Base-by-base conservation (phyloP, 306 rosid genomes). In the Ammopiptanthus mongolicus region DNA sequence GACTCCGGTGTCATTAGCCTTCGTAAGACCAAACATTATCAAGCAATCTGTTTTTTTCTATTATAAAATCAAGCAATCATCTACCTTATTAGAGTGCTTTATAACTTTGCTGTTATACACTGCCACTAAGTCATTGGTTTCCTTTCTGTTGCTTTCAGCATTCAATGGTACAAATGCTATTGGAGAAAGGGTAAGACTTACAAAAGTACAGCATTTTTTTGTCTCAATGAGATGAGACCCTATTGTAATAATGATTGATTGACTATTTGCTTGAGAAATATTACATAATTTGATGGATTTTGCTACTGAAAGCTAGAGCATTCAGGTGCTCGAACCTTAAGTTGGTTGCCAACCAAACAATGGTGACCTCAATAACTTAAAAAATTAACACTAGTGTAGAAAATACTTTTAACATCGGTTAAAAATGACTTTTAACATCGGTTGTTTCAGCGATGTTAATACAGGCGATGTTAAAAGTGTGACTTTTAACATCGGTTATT, bases 1-100 rank as follows among this genome's bases (percentile, higher is more conserved):
- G 98, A 95, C 52, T 85, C 99, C 2, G 98, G 91, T 10, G 73
- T 93, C 69, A 1, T 87, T 19, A 84, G 93, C 9, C 81, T 91
- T 58, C 98, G 97, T 92, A 90, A 85, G 99, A 8, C 34, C 33
- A 31, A 33, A 63, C 8, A 60, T 18, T 78, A 23, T 25, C 5
- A 34, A 23, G 7, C 25, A 33, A 10, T 13, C 56, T 42, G 23
- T 39, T 18, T 41, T 51, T 34, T 11, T 2, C 17, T 50, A 7
- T 50, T 14, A 50, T 29, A 28, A 15, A 56, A 51, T 31, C 5
- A 42, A 64, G 15, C 53, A 48, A 41, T 11, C 53, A 10, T 59
- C 31, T 67, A 47, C 15, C 55, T 65, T 34, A n/a, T 51, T 25
- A 14, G 17, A 76, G 17, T 22, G 19, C 7, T 70, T 65, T 78